phyloP scores from a whole-genome alignment of 495 filamentous ascomycete species.

The Bacidia rubella region DNA sequence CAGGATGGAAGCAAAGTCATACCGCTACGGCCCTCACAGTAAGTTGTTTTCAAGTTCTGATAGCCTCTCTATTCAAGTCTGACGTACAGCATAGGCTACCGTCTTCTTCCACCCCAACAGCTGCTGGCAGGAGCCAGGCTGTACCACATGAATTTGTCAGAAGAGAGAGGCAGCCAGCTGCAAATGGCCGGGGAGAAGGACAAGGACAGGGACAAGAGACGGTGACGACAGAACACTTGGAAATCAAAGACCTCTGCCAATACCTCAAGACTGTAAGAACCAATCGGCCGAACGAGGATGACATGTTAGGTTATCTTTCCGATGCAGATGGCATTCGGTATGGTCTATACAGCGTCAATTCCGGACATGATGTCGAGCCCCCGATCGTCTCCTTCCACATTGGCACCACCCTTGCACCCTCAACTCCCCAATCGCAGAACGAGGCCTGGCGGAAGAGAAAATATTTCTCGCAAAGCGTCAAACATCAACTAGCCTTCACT shows the following conservation, averaged over 20 bases:
- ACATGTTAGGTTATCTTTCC: neutral
- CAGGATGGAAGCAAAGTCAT: neutral
- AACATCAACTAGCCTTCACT: constrained; percentile 1
- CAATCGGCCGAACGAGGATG: neutral
- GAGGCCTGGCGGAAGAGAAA: neutral
- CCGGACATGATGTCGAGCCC: neutral
- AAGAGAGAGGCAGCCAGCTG: no score
- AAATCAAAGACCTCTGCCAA: constrained; percentile 5
- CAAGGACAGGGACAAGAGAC: neutral
- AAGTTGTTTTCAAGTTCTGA: neutral
- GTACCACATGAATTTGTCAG: no score
- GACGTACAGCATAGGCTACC: neutral
- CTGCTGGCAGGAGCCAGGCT: no score
- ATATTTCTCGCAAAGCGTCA: neutral
- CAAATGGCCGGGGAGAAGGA: no score
- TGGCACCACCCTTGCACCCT: neutral
- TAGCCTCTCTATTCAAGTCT: neutral
- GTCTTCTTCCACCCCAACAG: no score
- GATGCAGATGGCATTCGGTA: neutral
- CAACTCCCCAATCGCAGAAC: no score
- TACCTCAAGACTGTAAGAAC: neutral
- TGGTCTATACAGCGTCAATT: constrained; percentile 4
- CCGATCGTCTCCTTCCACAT: constrained; percentile 1
- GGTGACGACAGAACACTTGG: neutral
- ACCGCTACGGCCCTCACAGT: neutral